These are phyloP conservation scores for Digitaria exilis DNA, from an alignment of 202 grass and related monocot species.

Conservation along the genomic window DNA sequence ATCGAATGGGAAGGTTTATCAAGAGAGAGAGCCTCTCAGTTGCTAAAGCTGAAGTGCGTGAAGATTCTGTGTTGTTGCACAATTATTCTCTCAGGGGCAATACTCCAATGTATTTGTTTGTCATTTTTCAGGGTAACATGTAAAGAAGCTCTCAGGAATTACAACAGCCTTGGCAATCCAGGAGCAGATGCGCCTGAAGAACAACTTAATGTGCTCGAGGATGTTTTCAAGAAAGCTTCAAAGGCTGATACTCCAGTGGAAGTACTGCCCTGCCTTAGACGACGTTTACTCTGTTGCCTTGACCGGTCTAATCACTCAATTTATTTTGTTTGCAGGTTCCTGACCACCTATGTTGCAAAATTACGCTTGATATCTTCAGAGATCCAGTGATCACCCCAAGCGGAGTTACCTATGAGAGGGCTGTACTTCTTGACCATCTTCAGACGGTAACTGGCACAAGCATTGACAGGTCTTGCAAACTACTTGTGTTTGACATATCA, in stretches of 20 bases:
- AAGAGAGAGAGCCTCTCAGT: slow-evolving; percentile 35
- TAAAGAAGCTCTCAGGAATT: slow-evolving; percentile 68
- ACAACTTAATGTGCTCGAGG: slow-evolving; percentile 60
- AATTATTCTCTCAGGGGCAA: background rate
- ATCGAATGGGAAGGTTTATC: slow-evolving; percentile 82
- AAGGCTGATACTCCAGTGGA: slow-evolving; percentile 67
- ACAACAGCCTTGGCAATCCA: slow-evolving; percentile 49
- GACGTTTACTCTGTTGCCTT: background rate
- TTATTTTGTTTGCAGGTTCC: slow-evolving; percentile 63
- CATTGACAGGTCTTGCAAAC: background rate
- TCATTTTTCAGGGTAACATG: slow-evolving; percentile 62
- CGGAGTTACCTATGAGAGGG: slow-evolving; percentile 88
- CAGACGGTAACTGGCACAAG: slow-evolving; percentile 54
- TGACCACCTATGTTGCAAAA: slow-evolving; percentile 93
- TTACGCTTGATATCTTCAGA: slow-evolving; percentile 82
- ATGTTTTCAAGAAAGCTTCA: slow-evolving; percentile 70
- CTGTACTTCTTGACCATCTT: slow-evolving; percentile 91
- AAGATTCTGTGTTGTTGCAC: slow-evolving; percentile 31
- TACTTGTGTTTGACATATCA: background rate
- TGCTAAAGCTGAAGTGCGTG: slow-evolving; percentile 68
- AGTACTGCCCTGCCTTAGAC: slow-evolving; percentile 41
- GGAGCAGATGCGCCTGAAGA: slow-evolving; percentile 48
- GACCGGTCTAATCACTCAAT: slow-evolving; percentile 3
- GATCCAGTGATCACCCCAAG: slow-evolving; percentile 95
- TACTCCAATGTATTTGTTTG: background rate